phyloP scores from a whole-genome alignment of 495 filamentous ascomycete species.

The Neurospora sp. region DNA sequence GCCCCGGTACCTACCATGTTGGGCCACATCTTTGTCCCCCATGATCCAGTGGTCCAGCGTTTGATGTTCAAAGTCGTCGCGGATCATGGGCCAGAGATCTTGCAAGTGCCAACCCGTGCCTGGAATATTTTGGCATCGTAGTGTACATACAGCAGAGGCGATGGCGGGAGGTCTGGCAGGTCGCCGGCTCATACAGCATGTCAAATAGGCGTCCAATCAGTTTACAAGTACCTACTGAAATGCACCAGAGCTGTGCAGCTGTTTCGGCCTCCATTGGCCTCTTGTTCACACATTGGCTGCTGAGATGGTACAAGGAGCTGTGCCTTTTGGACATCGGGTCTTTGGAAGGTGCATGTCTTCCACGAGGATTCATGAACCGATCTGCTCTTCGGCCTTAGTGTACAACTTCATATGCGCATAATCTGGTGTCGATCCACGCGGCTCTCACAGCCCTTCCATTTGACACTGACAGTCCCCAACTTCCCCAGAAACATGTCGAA shows the following conservation, averaged over 20 bases:
- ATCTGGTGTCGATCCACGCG: not conserved
- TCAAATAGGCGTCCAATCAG: not conserved
- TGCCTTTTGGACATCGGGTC: not conserved
- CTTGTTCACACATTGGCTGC: not conserved
- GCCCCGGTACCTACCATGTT: slow-evolving; percentile 8
- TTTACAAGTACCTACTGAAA: not conserved
- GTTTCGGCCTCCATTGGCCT: not conserved
- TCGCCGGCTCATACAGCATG: not conserved
- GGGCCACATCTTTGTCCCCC: not conserved
- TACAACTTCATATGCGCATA: not conserved
- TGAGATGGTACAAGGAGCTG: not conserved
- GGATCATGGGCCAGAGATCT: slow-evolving; percentile 1
- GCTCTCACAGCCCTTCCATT: not conserved
- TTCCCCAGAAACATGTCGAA: not conserved
- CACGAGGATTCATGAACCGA: not conserved
- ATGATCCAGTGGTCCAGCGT: slow-evolving; percentile 23
- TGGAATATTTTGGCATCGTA: not conserved
- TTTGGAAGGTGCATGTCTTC: not conserved
- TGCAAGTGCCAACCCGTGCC: not conserved
- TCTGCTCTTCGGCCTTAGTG: not conserved
- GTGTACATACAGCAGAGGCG: not conserved
- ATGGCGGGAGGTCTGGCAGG: not conserved
- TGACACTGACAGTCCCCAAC: not conserved
- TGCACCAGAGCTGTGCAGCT: not conserved
- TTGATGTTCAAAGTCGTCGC: slow-evolving; percentile 25